These are phyloP conservation scores for Phytopythium ostracodes DNA, from an alignment of 352 stramenopile genomes.

Conservation along the genomic window DNA sequence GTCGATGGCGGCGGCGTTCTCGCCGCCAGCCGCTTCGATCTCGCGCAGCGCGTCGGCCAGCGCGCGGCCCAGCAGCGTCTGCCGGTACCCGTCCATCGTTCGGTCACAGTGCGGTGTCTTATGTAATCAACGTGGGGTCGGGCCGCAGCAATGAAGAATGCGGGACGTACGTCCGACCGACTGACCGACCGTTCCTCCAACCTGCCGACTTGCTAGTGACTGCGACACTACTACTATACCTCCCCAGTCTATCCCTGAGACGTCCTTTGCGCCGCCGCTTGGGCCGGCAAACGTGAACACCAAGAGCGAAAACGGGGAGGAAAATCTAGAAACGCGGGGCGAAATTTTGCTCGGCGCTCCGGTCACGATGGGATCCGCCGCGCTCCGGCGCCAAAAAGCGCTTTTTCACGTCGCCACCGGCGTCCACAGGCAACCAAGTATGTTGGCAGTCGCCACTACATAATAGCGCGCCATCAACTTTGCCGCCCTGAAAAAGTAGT, in stretches of 20 bases:
- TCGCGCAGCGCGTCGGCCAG: conserved; percentile 60
- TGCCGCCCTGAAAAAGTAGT: background rate
- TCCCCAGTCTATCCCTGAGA: background rate
- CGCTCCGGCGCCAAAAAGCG: background rate
- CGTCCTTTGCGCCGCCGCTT: background rate
- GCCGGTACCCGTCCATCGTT: conserved; percentile 59
- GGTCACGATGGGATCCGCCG: background rate
- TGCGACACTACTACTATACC: background rate
- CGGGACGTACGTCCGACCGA: no score
- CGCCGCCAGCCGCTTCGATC: conserved; percentile 26
- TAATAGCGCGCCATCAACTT: background rate
- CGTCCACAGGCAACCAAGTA: background rate
- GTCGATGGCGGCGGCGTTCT: conserved; percentile 5
- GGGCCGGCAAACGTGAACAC: no score
- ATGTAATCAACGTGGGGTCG: no score
- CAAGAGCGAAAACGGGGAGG: background rate
- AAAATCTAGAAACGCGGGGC: background rate
- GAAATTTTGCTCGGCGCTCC: background rate
- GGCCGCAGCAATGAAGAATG: no score
- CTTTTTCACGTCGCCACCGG: background rate
- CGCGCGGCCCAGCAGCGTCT: conserved; percentile 52
- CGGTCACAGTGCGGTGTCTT: no score
- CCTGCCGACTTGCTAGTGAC: background rate
- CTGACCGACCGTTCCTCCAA: background rate
- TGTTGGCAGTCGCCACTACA: no score